Percentiles rank a stretch among this genome's conserved stretches.
Conservation (phyloP, 352 stramenopile genomes). For the Globisporangium acanthophoron region DNA sequence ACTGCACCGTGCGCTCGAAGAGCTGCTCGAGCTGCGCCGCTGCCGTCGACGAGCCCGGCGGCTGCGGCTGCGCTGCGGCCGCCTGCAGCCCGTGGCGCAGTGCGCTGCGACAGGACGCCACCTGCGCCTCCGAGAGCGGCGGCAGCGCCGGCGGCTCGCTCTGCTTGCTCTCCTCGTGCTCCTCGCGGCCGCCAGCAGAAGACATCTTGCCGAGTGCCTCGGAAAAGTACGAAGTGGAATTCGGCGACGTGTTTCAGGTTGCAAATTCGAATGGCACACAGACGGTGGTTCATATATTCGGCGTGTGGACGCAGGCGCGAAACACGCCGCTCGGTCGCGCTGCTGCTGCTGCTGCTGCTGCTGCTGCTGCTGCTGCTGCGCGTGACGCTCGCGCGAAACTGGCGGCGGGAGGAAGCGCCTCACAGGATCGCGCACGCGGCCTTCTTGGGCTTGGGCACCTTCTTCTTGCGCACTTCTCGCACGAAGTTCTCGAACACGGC, state of each 20-base stretch:
- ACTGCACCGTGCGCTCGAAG: slow-evolving; percentile 62
- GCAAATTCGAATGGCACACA: background rate
- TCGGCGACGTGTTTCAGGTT: too few species aligned
- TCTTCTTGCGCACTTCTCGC: slow-evolving; percentile 76
- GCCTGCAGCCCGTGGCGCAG: slow-evolving; percentile 34
- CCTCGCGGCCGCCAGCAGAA: background rate
- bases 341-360: background rate
- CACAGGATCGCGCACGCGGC: slow-evolving; percentile 65
- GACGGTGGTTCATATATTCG: background rate
- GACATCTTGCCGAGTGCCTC: background rate
- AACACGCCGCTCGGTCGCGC: background rate
- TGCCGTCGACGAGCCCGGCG: slow-evolving; percentile 13
- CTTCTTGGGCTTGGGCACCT: slow-evolving; percentile 74
- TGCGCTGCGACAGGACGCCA: slow-evolving; percentile 30
- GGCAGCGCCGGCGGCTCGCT: slow-evolving; percentile 1
- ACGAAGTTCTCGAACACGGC: slow-evolving; percentile 87
- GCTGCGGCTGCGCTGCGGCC: background rate
- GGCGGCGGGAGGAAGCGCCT: background rate
- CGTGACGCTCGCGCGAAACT: background rate
- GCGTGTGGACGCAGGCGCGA: too few species aligned
- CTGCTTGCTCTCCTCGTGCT: slow-evolving; percentile 11
- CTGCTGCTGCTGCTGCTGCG: background rate
- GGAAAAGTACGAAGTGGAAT: too few species aligned
- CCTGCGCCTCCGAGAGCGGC: slow-evolving; percentile 17
- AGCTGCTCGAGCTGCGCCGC: slow-evolving; percentile 44